phyloP scores from a whole-genome alignment of 1,139 yeast species.

The Diutina scorzettiae region DNA sequence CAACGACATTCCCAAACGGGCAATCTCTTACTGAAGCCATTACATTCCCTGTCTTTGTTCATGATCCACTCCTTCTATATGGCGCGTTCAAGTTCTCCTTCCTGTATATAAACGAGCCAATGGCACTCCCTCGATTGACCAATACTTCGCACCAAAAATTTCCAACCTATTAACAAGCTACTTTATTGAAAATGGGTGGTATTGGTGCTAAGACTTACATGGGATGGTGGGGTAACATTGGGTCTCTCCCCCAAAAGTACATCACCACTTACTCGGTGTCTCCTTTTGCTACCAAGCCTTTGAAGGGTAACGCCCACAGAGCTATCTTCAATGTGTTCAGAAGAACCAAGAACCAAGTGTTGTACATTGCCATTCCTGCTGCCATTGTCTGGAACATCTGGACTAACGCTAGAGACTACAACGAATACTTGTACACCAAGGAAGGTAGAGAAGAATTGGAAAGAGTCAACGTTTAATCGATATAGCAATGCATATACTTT shows the following conservation, averaged over 20 bases:
- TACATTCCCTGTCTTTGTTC: no score
- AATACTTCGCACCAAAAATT: slow-evolving; percentile 2
- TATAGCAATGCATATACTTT: slow-evolving; percentile 1
- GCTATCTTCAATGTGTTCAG: slow-evolving; percentile 91
- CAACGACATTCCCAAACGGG: no score
- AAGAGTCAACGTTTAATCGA: slow-evolving; percentile 52
- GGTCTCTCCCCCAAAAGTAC: slow-evolving; percentile 83
- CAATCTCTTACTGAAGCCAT: no score
- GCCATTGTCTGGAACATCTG: slow-evolving; percentile 77
- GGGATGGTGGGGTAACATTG: slow-evolving; percentile 97
- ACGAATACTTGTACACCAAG: slow-evolving; percentile 91
- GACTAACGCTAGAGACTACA: slow-evolving; percentile 82
- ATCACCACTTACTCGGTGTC: slow-evolving; percentile 80
- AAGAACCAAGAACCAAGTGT: slow-evolving; percentile 79
- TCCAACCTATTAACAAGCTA: neutral
- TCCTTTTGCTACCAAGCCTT: slow-evolving; percentile 87
- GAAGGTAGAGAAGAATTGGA: slow-evolving; percentile 93
- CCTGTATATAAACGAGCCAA: slow-evolving; percentile 4
- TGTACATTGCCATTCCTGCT: slow-evolving; percentile 71
- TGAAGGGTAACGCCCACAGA: slow-evolving; percentile 75
- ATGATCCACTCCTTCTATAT: no score
- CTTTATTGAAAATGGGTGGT: slow-evolving; percentile 39
- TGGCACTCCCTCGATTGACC: neutral
- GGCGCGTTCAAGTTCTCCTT: no score
- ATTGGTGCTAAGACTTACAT: slow-evolving; percentile 69